These are phyloP conservation scores for Candida adriatica DNA, from an alignment of 805 yeast genomes.

Conservation along the genomic window DNA sequence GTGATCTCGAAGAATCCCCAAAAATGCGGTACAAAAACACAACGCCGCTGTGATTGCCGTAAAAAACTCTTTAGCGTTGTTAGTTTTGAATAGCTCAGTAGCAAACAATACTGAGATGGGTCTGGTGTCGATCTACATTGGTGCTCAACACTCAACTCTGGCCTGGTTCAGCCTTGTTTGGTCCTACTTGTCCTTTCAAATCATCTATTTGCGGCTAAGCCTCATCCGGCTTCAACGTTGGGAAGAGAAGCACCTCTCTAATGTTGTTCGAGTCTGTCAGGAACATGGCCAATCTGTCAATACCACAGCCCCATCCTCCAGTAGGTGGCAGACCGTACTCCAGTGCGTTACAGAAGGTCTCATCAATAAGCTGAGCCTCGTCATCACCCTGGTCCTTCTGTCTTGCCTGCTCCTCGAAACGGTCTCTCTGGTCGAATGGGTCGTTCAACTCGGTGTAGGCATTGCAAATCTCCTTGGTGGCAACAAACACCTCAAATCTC, in stretches of 20 bases:
- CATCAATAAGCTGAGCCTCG: slow-evolving; percentile 96
- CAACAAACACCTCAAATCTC: slow-evolving; percentile 97
- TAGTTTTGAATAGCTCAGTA: no score
- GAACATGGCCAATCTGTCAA: slow-evolving; percentile 97
- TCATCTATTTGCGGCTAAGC: no score
- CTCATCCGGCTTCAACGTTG: slow-evolving; percentile 94
- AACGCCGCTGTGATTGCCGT: no score
- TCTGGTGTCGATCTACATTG: no score
- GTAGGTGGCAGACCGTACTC: slow-evolving; percentile 99
- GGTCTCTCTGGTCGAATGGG: slow-evolving; percentile 95
- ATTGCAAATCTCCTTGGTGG: slow-evolving; percentile 95
- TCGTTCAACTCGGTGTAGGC: slow-evolving; percentile 99
- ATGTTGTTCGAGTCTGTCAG: slow-evolving; percentile 93
- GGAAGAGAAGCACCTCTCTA: slow-evolving; percentile 96
- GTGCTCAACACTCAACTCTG: no score
- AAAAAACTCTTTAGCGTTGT: no score
- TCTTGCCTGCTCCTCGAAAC: slow-evolving; percentile 98
- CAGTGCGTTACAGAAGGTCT: slow-evolving; percentile 93
- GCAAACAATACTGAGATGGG: no score
- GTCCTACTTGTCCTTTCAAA: no score
- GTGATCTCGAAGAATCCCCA: no score
- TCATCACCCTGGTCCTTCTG: slow-evolving; percentile 99
- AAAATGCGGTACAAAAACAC: no score
- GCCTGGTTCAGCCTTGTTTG: no score
- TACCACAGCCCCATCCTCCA: slow-evolving; percentile 99